Conservation (phyloP, 2,329 filamentous ascomycete species). For the Mycocentrospora acerina region DNA sequence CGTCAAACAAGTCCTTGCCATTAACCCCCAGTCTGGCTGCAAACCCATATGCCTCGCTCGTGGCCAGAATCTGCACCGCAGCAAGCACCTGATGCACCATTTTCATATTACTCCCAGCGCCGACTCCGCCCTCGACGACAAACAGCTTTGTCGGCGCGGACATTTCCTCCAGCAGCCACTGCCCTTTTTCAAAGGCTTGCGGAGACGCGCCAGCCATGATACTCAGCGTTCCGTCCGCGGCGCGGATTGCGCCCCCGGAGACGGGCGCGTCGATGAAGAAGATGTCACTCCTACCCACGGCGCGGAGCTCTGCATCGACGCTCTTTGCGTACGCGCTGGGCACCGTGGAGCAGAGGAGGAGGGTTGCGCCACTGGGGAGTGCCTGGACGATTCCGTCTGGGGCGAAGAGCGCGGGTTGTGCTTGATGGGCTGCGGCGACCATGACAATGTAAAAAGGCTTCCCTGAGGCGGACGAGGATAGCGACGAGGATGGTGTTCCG, state of each 20-base stretch:
- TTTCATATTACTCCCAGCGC: constrained; percentile 58
- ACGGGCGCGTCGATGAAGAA: constrained; percentile 71
- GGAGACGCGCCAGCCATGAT: constrained; percentile 71
- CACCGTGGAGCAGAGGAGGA: constrained; percentile 71
- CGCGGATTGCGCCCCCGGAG: constrained; percentile 68
- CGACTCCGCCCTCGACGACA: constrained; percentile 54
- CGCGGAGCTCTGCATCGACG: constrained; percentile 59
- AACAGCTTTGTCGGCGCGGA: constrained; percentile 62
- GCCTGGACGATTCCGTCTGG: constrained; percentile 51
- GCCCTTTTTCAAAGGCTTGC: constrained; percentile 58
- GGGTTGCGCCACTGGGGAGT: constrained; percentile 59
- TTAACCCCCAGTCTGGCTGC: constrained; percentile 57
- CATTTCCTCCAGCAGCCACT: constrained; percentile 64
- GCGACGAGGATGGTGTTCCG: constrained; percentile 60
- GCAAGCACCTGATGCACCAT: constrained; percentile 61
- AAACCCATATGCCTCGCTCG: constrained; percentile 60
- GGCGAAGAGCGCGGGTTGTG: constrained; percentile 65
- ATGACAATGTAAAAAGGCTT: constrained; percentile 69
- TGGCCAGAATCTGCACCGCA: constrained; percentile 58
- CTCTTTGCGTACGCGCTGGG: constrained; percentile 65
- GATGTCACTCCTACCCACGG: constrained; percentile 62
- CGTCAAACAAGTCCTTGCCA: constrained; percentile 51
- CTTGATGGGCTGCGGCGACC: constrained; percentile 73
- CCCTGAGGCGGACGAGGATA: constrained; percentile 61
- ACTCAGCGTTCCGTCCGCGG: constrained; percentile 70